Evolutionary conservation across 257 asterid genomes (phyloP), one percentile per base, ranked within the genome.

Genomic region (Echites panduratus): DNA sequence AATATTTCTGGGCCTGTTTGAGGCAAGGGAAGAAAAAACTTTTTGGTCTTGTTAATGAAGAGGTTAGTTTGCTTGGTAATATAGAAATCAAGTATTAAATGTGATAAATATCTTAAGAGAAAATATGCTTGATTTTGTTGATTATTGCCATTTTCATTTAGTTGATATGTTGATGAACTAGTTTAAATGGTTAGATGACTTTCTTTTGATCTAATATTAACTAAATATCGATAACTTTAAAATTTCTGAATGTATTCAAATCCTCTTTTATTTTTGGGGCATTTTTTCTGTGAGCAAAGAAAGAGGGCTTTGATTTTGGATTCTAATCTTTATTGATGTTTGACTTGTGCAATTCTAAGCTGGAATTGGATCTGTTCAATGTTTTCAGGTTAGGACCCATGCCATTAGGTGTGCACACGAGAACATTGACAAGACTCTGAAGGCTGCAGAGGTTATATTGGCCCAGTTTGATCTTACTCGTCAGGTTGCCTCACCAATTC

Each of bases 371-470:
- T 40, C 4, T 71, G 56, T 10, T 8, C 27, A 64, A 38, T 49
- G 74, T 81, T 76, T 84, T 81, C 79, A 95, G 99, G 85, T 95
- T 76, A 89, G 95, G 81, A 95, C 99, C 35, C 97, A 95, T 84
- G 96, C 99, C 64, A 87, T 92, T 72, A 85, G 98, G 80, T 85
- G 88, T 84, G 98, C 99, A 70, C 99, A 95, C 77, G 97, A 90
- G 85, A 95, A 92, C 79, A 95, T 95, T 66, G 98, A 95, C 85
- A 90, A 71, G 85, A 90, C 99, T 73, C 76, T 95, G 85, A 95
- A 92, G 91, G 92, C 99, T 38, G 97, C 98, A 22, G 98, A 92
- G 74, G 91, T 89, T 84, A 90, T 95, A 82, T 82, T 95, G 84
- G 77, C 96, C 38, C 96, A 92, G 72, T 92, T 92, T 79, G 99